Evolutionary conservation across 1,139 yeast species (phyloP).

Genomic region (Candida smagusa): DNA sequence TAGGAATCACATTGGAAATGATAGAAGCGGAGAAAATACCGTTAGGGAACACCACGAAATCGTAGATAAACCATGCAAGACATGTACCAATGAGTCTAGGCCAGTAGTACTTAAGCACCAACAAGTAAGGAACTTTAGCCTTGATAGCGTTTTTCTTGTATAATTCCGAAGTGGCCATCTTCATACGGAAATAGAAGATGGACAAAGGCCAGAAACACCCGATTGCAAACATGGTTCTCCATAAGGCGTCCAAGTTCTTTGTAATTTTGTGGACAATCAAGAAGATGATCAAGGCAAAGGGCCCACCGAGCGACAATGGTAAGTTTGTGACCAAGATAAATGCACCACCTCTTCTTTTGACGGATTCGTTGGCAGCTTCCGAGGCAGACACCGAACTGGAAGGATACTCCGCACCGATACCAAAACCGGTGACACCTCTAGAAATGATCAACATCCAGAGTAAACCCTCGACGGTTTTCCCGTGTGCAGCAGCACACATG

Average conservation of each 20-base stretch:
- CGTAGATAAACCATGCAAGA: conserved; percentile 62
- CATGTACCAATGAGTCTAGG: conserved; percentile 52
- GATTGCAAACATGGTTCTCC: conserved; percentile 75
- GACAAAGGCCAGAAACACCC: conserved; percentile 74
- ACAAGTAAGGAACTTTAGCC: conserved; percentile 49
- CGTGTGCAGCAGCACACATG: conserved; percentile 58
- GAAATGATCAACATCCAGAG: conserved; percentile 73
- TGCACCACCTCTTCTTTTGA: conserved; percentile 59
- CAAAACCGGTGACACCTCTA: conserved; percentile 70
- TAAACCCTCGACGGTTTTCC: conserved; percentile 49
- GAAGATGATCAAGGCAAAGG: conserved; percentile 67
- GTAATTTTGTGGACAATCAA: conserved; percentile 64
- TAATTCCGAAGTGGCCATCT: conserved; percentile 64
- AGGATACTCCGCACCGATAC: conserved; percentile 78
- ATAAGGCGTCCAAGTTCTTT: conserved; percentile 53
- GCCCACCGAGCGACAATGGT: conserved; percentile 74
- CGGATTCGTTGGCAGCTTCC: conserved; percentile 68
- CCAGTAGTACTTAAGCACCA: conserved; percentile 56
- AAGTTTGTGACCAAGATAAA: conserved; percentile 67
- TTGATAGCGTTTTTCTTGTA: conserved; percentile 52
- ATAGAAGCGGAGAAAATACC: conserved; percentile 54
- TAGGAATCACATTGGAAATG: conserved; percentile 42
- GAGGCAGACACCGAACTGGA: conserved; percentile 67
- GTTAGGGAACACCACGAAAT: conserved; percentile 64
- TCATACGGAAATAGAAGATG: conserved; percentile 67